phyloP scores from a whole-genome alignment of 805 yeast species.

The Torulaspora microellipsoides region DNA sequence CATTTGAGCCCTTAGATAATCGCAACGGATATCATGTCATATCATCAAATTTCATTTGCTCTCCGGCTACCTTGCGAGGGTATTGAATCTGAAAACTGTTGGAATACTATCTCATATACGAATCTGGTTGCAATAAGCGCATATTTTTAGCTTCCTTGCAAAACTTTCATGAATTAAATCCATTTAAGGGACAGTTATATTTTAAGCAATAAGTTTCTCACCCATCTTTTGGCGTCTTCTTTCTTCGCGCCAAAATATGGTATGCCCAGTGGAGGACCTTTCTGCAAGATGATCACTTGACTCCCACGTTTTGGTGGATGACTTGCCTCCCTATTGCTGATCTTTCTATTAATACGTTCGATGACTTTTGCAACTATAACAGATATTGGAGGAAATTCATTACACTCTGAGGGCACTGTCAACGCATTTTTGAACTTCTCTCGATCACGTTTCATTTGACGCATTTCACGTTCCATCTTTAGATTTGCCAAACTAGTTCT shows the following conservation, averaged over 20 bases:
- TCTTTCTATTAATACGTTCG: slow-evolving; percentile 2
- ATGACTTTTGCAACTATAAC: slow-evolving; percentile 4
- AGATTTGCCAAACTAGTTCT: neutral
- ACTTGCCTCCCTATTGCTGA: slow-evolving; percentile 5
- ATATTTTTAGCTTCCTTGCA: no score
- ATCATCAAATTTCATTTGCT: no score
- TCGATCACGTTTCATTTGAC: slow-evolving; percentile 1
- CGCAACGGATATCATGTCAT: no score
- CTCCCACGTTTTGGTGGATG: slow-evolving; percentile 12
- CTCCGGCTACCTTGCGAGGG: no score
- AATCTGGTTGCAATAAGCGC: no score
- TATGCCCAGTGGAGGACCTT: slow-evolving; percentile 10
- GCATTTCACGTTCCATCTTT: slow-evolving; percentile 1
- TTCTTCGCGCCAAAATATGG: slow-evolving; percentile 9
- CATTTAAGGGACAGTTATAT: neutral
- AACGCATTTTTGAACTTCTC: neutral
- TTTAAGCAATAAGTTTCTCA: slow-evolving; percentile 6
- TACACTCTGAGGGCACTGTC: neutral
- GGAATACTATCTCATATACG: no score
- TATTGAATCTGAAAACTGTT: no score
- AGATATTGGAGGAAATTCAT: slow-evolving; percentile 5
- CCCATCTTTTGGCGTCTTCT: slow-evolving; percentile 4
- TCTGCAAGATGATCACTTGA: slow-evolving; percentile 5
- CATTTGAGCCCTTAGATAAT: no score
- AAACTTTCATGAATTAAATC: no score